Evolutionary conservation across 2,329 filamentous ascomycete genomes (phyloP).

Genomic region (Cryphonectria carpinicola): DNA sequence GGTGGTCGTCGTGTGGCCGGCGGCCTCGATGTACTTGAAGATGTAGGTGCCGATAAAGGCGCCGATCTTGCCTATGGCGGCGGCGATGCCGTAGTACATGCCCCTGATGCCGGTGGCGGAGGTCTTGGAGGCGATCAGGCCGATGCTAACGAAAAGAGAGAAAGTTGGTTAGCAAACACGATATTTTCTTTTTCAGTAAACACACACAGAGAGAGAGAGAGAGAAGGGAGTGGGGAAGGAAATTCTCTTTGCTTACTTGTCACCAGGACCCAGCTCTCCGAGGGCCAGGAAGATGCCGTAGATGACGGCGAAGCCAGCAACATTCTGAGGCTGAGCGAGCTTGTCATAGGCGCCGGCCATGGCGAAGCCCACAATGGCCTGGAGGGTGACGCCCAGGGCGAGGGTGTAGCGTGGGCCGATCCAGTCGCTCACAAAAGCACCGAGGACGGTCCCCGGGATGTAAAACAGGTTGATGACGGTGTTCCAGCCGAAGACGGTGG

Average conservation of each 20-base stretch:
- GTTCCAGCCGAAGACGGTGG: slow-evolving; percentile 82
- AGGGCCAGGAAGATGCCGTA: slow-evolving; percentile 79
- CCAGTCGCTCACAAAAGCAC: slow-evolving; percentile 77
- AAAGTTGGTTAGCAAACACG: neutral
- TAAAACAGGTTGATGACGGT: slow-evolving; percentile 89
- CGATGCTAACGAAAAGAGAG: slow-evolving; percentile 55
- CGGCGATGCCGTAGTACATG: slow-evolving; percentile 73
- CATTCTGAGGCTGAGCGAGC: slow-evolving; percentile 68
- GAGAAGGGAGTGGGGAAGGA: too few relatives aligned
- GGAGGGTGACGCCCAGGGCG: slow-evolving; percentile 69
- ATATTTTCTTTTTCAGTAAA: neutral
- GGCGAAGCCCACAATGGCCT: slow-evolving; percentile 82
- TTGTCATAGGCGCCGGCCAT: slow-evolving; percentile 80
- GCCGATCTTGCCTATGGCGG: slow-evolving; percentile 74
- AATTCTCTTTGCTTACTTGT: slow-evolving; percentile 56
- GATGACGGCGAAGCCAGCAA: slow-evolving; percentile 77
- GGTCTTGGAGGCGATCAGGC: slow-evolving; percentile 83
- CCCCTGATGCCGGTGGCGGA: slow-evolving; percentile 87
- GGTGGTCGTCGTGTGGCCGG: slow-evolving; percentile 55
- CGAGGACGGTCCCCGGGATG: slow-evolving; percentile 78
- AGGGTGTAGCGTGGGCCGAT: slow-evolving; percentile 79
- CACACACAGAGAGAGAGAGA: too few relatives aligned
- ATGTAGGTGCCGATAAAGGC: slow-evolving; percentile 87
- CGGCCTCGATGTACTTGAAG: slow-evolving; percentile 72
- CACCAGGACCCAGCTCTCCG: slow-evolving; percentile 82